These are phyloP conservation scores for Oidiodendron maius DNA, from an alignment of 495 filamentous ascomycete genomes.

Conservation along the genomic window DNA sequence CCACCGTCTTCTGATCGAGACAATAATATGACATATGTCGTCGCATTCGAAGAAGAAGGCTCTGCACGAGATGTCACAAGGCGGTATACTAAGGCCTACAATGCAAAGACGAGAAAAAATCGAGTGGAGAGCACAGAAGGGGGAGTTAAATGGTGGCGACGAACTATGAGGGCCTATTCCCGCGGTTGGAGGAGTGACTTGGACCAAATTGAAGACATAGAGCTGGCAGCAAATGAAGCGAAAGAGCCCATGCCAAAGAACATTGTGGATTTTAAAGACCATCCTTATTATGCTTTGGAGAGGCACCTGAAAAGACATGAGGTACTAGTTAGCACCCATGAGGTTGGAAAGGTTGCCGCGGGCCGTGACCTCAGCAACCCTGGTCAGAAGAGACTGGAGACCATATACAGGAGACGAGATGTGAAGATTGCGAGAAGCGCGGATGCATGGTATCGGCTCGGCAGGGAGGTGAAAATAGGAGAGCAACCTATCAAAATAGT, in stretches of 20 bases:
- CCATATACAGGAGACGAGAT: constrained; percentile 73
- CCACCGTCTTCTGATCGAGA: constrained; percentile 67
- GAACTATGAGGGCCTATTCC: constrained; percentile 53
- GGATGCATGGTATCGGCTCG: constrained; percentile 84
- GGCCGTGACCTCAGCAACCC: constrained; percentile 44
- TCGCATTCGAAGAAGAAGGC: constrained; percentile 75
- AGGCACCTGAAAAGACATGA: constrained; percentile 82
- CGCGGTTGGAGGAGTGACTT: constrained; percentile 52
- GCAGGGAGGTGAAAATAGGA: constrained; percentile 64
- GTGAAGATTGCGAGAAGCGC: constrained; percentile 68
- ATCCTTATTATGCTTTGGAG: constrained; percentile 85
- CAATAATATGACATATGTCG: constrained; percentile 75
- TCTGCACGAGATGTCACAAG: constrained; percentile 74
- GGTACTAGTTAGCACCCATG: constrained; percentile 59
- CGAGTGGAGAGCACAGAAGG: constrained; percentile 64
- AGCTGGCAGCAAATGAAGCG: constrained; percentile 62
- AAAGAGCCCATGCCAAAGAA: constrained; percentile 86
- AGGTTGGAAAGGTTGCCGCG: constrained; percentile 70
- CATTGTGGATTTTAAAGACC: constrained; percentile 86
- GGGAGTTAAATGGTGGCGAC: constrained; percentile 70
- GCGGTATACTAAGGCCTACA: constrained; percentile 75
- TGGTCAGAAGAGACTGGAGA: constrained; percentile 51
- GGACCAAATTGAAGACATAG: constrained; percentile 76
- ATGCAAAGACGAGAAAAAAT: constrained; percentile 74
- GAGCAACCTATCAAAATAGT: constrained; percentile 75